These are phyloP conservation scores for Aspergillus quadrilineatus DNA, from an alignment of 2,329 filamentous ascomycete genomes.

Conservation along the genomic window DNA sequence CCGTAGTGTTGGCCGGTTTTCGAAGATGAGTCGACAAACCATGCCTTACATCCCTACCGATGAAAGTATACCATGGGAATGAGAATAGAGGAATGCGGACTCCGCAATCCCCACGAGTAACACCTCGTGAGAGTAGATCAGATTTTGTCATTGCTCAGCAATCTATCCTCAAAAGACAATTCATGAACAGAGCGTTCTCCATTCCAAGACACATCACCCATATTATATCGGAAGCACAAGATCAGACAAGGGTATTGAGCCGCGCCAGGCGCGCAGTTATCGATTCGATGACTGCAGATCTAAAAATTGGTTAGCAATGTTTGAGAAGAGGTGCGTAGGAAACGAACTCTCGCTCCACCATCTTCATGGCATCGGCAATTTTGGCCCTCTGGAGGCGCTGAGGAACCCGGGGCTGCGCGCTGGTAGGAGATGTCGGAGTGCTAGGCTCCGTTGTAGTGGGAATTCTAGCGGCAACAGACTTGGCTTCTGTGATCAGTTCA, in stretches of 20 bases:
- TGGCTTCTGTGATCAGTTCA: constrained; percentile 39
- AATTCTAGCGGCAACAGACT: constrained; percentile 32
- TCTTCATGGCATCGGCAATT: constrained; percentile 49
- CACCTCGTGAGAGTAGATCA: neutral
- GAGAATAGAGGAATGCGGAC: too few species aligned
- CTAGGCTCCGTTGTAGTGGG: constrained; percentile 28
- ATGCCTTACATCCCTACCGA: too few species aligned
- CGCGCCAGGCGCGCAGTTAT: constrained; percentile 44
- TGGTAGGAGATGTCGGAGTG: constrained; percentile 30
- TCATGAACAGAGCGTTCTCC: neutral
- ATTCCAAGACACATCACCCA: neutral
- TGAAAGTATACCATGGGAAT: too few species aligned
- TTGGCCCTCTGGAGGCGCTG: constrained; percentile 47
- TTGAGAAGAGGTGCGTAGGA: neutral
- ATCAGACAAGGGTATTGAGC: constrained; percentile 37
- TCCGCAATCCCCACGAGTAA: neutral
- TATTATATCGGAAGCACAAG: neutral
- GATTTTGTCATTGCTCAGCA: neutral
- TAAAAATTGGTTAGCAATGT: constrained; percentile 17
- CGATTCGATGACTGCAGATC: constrained; percentile 45
- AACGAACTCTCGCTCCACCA: constrained; percentile 51
- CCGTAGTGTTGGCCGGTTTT: too few species aligned
- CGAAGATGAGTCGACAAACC: too few species aligned
- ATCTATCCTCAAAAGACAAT: neutral
- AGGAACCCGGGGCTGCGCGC: constrained; percentile 36